Evolutionary conservation across 2,329 filamentous ascomycete genomes (phyloP).

Genomic region (Phialophora macrospora): DNA sequence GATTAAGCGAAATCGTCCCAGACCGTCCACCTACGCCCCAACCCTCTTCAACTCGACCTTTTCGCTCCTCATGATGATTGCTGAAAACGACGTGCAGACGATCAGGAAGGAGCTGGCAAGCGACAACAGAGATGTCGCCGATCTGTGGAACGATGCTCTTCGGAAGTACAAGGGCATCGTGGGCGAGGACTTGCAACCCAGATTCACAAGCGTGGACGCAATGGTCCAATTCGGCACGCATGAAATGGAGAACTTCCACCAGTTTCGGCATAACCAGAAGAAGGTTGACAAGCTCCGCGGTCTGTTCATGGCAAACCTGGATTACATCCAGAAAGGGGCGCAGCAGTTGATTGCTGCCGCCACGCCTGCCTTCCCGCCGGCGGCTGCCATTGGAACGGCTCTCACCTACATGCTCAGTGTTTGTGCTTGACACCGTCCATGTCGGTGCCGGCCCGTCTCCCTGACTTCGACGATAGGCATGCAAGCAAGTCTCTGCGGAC

Average conservation of each 20-base stretch:
- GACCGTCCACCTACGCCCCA: background rate
- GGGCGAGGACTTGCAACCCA: slow-evolving; percentile 12
- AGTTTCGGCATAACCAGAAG: slow-evolving; percentile 22
- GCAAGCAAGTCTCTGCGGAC: slow-evolving; percentile 23
- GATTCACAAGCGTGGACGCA: slow-evolving; percentile 12
- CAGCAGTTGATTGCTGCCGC: slow-evolving; percentile 23
- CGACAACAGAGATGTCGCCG: slow-evolving; percentile 23
- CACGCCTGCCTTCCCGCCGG: slow-evolving; percentile 24
- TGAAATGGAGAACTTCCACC: slow-evolving; percentile 22
- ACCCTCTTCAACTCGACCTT: background rate
- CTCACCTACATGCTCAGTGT: slow-evolving; percentile 25
- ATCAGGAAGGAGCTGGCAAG: slow-evolving; percentile 10
- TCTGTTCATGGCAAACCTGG: slow-evolving; percentile 22
- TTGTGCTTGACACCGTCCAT: background rate
- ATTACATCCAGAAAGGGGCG: slow-evolving; percentile 19
- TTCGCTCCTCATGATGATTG: slow-evolving; percentile 8
- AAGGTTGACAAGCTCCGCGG: slow-evolving; percentile 26
- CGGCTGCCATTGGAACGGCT: slow-evolving; percentile 25
- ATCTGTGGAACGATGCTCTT: slow-evolving; percentile 22
- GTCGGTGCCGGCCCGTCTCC: background rate
- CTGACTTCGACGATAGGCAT: slow-evolving; percentile 13
- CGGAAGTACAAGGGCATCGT: slow-evolving; percentile 25
- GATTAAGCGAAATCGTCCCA: background rate
- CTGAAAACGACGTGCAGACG: background rate
- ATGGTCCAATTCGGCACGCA: slow-evolving; percentile 19